Percentiles rank a stretch among this genome's conserved stretches.
Evolutionary conservation across 2,329 filamentous ascomycete genomes (phyloP).

Genomic region (Stagonosporopsis tanaceti): DNA sequence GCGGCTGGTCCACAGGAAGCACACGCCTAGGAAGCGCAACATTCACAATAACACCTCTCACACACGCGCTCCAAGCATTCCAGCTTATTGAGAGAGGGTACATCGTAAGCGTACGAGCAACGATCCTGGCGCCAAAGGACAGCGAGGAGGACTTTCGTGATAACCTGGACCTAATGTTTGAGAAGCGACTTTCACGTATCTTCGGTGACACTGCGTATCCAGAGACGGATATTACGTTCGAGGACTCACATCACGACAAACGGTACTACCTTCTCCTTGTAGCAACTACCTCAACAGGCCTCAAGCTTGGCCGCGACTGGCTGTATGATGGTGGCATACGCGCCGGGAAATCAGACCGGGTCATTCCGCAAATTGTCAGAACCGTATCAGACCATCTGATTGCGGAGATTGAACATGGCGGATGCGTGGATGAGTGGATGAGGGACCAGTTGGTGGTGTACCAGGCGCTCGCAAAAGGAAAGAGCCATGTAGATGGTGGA

Average conservation of each 20-base stretch:
- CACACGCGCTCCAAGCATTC: conserved; percentile 47
- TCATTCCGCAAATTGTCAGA: conserved; percentile 51
- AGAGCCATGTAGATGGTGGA: conserved; percentile 46
- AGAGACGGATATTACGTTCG: conserved; percentile 41
- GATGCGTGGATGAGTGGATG: conserved; percentile 64
- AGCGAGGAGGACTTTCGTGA: conserved; percentile 42
- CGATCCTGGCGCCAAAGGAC: conserved; percentile 48
- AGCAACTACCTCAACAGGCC: conserved; percentile 58
- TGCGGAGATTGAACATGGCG: conserved; percentile 55
- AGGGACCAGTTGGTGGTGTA: conserved; percentile 68
- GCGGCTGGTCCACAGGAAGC: conserved; percentile 63
- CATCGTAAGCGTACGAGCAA: conserved; percentile 43
- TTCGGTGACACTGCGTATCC: conserved; percentile 24
- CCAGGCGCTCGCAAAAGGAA: conserved; percentile 61
- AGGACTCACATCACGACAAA: conserved; percentile 54
- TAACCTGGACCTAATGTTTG: conserved; percentile 37
- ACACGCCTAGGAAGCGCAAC: conserved; percentile 58
- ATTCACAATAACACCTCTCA: conserved; percentile 57
- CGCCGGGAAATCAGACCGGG: conserved; percentile 31
- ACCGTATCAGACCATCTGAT: conserved; percentile 56
- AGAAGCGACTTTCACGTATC: conserved; percentile 23
- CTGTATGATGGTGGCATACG: conserved; percentile 52
- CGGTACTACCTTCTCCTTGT: conserved; percentile 64
- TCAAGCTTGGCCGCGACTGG: conserved; percentile 61
- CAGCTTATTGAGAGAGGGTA: conserved; percentile 38